Evolutionary conservation across 1,284 basidiomycete species (phyloP).

Genomic region (Thecaphora frezii): DNA sequence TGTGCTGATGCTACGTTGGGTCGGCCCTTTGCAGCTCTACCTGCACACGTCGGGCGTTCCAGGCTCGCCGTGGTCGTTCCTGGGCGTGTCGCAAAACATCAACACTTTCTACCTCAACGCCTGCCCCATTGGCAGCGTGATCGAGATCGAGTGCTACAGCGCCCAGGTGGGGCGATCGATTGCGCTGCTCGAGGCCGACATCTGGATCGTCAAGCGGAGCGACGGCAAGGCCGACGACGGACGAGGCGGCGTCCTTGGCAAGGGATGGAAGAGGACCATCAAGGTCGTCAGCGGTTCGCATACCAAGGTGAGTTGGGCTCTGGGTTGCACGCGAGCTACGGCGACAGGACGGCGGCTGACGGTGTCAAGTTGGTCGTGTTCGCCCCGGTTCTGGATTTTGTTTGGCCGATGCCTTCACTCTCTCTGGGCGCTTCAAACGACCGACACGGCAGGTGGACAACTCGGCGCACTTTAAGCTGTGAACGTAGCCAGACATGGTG

Average conservation of each 20-base stretch:
- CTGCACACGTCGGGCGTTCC: conserved; percentile 36
- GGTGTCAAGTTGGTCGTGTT: too few relatives aligned
- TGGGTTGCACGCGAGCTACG: too few relatives aligned
- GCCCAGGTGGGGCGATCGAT: conserved; percentile 39
- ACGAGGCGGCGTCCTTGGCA: conserved; percentile 12
- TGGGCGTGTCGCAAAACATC: conserved; percentile 54
- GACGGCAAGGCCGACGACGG: conserved; percentile 26
- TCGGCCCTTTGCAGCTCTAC: conserved; percentile 14
- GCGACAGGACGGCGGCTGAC: too few relatives aligned
- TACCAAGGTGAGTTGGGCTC: conserved; percentile 28
- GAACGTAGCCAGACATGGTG: too few relatives aligned
- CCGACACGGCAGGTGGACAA: conserved; percentile 33
- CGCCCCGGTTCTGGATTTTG: too few relatives aligned
- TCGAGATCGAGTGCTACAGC: conserved; percentile 46
- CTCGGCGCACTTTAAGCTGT: conserved; percentile 31
- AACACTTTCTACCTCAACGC: conserved; percentile 49
- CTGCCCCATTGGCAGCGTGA: conserved; percentile 37
- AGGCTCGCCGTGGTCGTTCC: conserved; percentile 44
- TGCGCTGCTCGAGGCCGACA: conserved; percentile 37
- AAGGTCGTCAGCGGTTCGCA: conserved; percentile 37
- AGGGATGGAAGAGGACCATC: conserved; percentile 27
- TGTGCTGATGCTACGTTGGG: too few relatives aligned
- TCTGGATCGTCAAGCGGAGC: conserved; percentile 35
- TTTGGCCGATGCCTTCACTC: too few relatives aligned
- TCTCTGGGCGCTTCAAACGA: too few relatives aligned